phyloP scores from a whole-genome alignment of 352 stramenopile species.

The Globisporangium iwayamae region DNA sequence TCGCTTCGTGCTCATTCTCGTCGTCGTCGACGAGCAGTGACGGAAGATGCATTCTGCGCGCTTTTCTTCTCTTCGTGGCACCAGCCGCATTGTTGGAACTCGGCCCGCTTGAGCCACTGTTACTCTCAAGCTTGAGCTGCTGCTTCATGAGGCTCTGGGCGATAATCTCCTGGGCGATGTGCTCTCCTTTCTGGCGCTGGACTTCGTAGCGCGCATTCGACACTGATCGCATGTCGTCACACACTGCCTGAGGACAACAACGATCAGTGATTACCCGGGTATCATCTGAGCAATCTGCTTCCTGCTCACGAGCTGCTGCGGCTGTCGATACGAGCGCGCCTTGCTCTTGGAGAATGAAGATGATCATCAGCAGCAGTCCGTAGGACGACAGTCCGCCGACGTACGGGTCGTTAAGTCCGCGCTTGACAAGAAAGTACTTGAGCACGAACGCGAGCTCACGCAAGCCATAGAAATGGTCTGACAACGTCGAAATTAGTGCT shows the following conservation, averaged over 20 bases:
- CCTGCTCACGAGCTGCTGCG: not conserved
- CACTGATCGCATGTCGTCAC: conserved; percentile 7
- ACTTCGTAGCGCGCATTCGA: conserved; percentile 34
- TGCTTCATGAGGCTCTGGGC: conserved; percentile 38
- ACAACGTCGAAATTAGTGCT: conserved; percentile 61
- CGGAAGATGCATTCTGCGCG: conserved; percentile 31
- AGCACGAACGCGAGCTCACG: conserved; percentile 83
- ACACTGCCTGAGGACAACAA: not conserved
- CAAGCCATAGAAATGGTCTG: conserved; percentile 69
- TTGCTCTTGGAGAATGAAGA: conserved; percentile 65
- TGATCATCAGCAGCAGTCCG: conserved; percentile 78
- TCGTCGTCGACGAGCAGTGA: conserved; percentile 30
- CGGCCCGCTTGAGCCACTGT: not conserved
- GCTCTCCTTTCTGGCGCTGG: conserved; percentile 42
- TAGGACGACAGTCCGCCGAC: conserved; percentile 89
- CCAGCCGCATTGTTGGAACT: not conserved
- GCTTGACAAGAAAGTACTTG: conserved; percentile 88
- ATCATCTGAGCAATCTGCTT: not conserved
- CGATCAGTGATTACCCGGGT: not conserved
- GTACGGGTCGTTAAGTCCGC: conserved; percentile 87
- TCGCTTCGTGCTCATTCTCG: conserved; percentile 30
- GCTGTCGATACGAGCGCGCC: conserved; percentile 31
- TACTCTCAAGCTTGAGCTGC: conserved; percentile 24
- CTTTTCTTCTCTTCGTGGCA: conserved; percentile 19
- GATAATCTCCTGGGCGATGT: conserved; percentile 51